A percentile compares a stretch with the other conserved stretches of the same genome.
phyloP scores from a whole-genome alignment of 345 rosid genomes.

The Eucalyptus tenuipes region DNA sequence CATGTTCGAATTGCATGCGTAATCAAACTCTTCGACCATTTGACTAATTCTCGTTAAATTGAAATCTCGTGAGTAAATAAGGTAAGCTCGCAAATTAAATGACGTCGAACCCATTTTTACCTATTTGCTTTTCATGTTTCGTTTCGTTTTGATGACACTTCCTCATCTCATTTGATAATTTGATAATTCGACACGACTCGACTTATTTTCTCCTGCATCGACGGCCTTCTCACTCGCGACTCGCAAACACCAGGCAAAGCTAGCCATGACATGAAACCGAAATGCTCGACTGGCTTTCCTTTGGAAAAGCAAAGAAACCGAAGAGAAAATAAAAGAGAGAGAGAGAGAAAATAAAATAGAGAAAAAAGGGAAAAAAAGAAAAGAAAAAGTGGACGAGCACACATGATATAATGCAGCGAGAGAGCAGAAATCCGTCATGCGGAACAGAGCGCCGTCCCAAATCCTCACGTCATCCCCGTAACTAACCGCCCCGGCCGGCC shows the following conservation, averaged over 20 bases:
- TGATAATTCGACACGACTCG: background rate
- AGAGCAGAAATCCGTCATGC: background rate
- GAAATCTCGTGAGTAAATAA: fast-evolving
- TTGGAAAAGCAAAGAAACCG: background rate
- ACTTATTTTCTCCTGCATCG: too few species aligned
- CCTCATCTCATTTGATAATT: background rate
- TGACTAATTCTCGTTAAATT: background rate
- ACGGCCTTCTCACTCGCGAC: background rate
- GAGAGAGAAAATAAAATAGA: background rate
- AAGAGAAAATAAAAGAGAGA: background rate
- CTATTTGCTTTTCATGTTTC: background rate
- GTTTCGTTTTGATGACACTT: fast-evolving
- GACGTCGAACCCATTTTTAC: fast-evolving
- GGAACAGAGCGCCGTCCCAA: background rate
- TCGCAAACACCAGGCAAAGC: background rate
- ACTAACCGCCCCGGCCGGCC: background rate
- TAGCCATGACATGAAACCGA: background rate
- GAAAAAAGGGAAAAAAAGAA: background rate
- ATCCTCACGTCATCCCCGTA: background rate
- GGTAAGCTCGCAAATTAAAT: background rate
- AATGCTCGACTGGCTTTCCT: background rate
- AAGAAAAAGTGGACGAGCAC: background rate
- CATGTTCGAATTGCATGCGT: fast-evolving
- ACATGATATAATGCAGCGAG: background rate
- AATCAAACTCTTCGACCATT: background rate